Percentiles rank a stretch among this genome's conserved stretches.
Evolutionary conservation across 75 land plant species (phyloP).

Genomic region (Larix kaempferi): DNA sequence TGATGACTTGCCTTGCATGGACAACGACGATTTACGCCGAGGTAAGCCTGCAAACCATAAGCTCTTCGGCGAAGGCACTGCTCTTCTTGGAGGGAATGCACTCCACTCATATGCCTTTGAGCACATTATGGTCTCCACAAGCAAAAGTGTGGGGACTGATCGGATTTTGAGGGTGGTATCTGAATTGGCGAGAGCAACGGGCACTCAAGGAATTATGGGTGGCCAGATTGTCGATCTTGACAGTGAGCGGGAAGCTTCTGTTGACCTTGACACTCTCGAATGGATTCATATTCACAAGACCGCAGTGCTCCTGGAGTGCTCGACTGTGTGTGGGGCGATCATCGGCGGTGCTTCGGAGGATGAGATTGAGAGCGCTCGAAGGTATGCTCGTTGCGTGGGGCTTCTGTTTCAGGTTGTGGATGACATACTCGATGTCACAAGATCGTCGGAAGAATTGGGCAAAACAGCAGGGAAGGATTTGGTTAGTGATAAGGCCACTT

Average conservation of each 20-base stretch:
- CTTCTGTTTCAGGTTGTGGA: conserved; percentile 41
- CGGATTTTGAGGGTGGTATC: conserved; percentile 33
- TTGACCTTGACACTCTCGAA: conserved; percentile 35
- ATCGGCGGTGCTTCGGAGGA: conserved; percentile 61
- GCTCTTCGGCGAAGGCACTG: conserved; percentile 31
- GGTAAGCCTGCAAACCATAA: conserved; percentile 32
- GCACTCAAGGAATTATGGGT: conserved; percentile 48
- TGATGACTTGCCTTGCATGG: conserved; percentile 72
- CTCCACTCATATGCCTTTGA: conserved; percentile 52
- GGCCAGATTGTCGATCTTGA: conserved; percentile 55
- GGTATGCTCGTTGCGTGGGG: conserved; percentile 46
- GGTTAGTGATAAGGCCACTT: conserved; percentile 28
- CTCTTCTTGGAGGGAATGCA: conserved; percentile 59
- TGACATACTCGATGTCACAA: conserved; percentile 46
- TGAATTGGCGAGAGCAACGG: conserved; percentile 45
- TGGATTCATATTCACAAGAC: conserved; percentile 64
- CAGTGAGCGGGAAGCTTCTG: conserved; percentile 19
- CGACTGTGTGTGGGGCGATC: conserved; percentile 62
- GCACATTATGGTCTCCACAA: conserved; percentile 31
- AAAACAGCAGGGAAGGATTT: conserved; percentile 52
- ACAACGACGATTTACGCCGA: conserved; percentile 53
- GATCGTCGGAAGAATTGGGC: conserved; percentile 35
- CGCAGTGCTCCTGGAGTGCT: conserved; percentile 42
- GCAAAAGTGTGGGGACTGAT: conserved; percentile 13
- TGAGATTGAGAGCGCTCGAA: conserved; percentile 45